Evolutionary conservation across 2,329 filamentous ascomycete genomes (phyloP), one percentile per base, ranked within the genome.

Genomic region (Colletotrichum truncatum): DNA sequence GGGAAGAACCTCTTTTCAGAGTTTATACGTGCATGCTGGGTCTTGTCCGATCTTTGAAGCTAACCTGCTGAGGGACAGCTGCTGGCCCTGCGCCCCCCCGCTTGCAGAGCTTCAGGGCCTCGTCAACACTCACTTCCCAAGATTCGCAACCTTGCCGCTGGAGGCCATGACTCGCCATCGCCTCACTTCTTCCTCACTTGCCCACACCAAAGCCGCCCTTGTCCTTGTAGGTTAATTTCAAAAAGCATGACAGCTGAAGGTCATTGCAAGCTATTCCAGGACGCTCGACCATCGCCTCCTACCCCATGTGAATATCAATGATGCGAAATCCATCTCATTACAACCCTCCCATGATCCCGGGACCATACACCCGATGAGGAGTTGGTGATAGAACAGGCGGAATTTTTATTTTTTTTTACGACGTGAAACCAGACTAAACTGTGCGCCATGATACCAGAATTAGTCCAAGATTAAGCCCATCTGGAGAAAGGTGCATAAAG

Each of bases 101-200:
- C 43, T 25, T 49, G 25, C 34, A 28, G 45, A n/a, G 9, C 9
- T 11, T 16, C 9, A 21, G 30, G 48, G 16, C 48, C 11, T 48
- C 14, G 45, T 26, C 14, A 9, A 14, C 14, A 26, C 18, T 16
- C 12, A 14, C 38, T 34, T 21, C 18, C 36, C 52, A 43, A 23
- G 21, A 16, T 41, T 54, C 23, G 34, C 51, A n/a, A 26, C 26
- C 5, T 23, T 26, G 39, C 9, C 4, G 48, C 30, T 55, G 14
- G 38, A 14, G 26, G 8, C 30, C 23, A 59, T 64, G 61, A 64
- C 61, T 64, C 61, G 54, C 8, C 23, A 64, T 59, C 36, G 23
- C 46, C 14, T 59, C 46, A 53, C 39, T 23, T 23, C 38, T 36
- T 46, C 16, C 7, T 34, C 23, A 41, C 16, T 25, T 38, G 54